These are phyloP conservation scores for Salix koriyanagi DNA, from an alignment of 345 rosid species.

Conservation along the genomic window DNA sequence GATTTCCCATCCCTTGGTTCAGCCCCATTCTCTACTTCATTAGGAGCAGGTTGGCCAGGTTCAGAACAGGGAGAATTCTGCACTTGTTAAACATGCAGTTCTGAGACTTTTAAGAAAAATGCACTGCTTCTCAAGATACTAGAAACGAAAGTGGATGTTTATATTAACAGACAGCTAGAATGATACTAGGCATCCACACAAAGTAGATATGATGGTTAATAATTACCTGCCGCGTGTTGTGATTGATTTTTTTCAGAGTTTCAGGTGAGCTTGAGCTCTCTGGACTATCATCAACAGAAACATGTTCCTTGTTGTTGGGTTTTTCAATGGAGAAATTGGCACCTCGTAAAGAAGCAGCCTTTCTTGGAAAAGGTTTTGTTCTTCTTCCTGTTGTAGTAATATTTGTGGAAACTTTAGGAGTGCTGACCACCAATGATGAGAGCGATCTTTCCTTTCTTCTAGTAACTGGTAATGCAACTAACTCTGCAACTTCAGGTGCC, in stretches of 20 bases:
- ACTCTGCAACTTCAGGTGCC: conserved; percentile 18
- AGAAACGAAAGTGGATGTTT: not conserved
- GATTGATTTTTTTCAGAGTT: conserved; percentile 8
- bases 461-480: conserved; percentile 15
- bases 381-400: conserved; percentile 22
- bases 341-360: conserved; percentile 16
- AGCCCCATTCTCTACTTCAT: conserved; percentile 14
- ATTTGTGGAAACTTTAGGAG: conserved; percentile 22
- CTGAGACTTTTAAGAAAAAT: not conserved
- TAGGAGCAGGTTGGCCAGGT: conserved; percentile 7
- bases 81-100: not conserved
- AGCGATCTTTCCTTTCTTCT: conserved; percentile 31
- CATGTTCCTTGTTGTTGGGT: conserved; percentile 49
- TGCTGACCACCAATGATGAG: conserved; percentile 30
- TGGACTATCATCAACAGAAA: conserved; percentile 8
- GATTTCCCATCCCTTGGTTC: conserved; percentile 22
- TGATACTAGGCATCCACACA: not conserved
- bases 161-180: not conserved
- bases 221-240: conserved; percentile 18
- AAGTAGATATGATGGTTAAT: not conserved
- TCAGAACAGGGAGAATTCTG: conserved; percentile 27
- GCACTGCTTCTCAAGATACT: not conserved
- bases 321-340: conserved; percentile 35
- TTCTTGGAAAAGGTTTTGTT: conserved; percentile 24
- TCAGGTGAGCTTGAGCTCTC: conserved; percentile 21